These are phyloP conservation scores for Penicillium paradoxum DNA, from an alignment of 495 filamentous ascomycete genomes.

Conservation along the genomic window DNA sequence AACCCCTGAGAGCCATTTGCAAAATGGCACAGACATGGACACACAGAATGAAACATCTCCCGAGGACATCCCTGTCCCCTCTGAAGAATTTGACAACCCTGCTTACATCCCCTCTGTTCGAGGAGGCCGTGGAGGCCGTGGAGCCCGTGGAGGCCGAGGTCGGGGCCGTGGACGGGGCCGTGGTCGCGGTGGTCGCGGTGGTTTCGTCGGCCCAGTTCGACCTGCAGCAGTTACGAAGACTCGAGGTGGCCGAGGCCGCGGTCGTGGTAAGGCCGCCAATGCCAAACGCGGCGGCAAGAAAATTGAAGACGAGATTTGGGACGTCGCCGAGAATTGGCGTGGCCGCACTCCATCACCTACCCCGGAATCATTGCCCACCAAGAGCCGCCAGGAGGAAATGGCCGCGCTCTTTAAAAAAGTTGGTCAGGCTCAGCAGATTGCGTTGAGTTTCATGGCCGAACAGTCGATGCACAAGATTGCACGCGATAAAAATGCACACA, in stretches of 20 bases:
- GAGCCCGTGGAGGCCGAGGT: slow-evolving; percentile 19
- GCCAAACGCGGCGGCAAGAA: slow-evolving; percentile 19
- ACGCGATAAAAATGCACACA: slow-evolving; percentile 40
- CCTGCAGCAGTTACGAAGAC: slow-evolving; percentile 16
- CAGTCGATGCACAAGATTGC: slow-evolving; percentile 35
- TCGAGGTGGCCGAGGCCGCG: slow-evolving; percentile 26
- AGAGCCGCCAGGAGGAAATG: slow-evolving; percentile 39
- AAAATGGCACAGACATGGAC: slow-evolving; percentile 18
- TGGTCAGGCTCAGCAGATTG: slow-evolving; percentile 35
- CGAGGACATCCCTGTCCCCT: slow-evolving; percentile 10
- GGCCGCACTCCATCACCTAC: slow-evolving; percentile 36
- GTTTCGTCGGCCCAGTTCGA: slow-evolving; percentile 15
- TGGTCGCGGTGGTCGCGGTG: slow-evolving; percentile 33
- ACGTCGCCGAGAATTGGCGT: slow-evolving; percentile 19
- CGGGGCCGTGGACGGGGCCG: slow-evolving; percentile 35
- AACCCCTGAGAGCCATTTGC: slow-evolving; percentile 16
- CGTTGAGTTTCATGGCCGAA: slow-evolving; percentile 35
- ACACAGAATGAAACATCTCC: slow-evolving; percentile 17
- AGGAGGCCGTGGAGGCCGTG: slow-evolving; percentile 34
- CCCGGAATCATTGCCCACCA: slow-evolving; percentile 32
- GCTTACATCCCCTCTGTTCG: slow-evolving; percentile 12
- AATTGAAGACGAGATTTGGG: slow-evolving; percentile 32
- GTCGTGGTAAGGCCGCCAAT: slow-evolving; percentile 11
- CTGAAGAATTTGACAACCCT: background rate
- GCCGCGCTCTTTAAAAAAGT: slow-evolving; percentile 40